A percentile compares a stretch with the other conserved stretches of the same genome.
Conservation (phyloP, 495 filamentous ascomycete species). For the Podospora bellae-mahoneyi region DNA sequence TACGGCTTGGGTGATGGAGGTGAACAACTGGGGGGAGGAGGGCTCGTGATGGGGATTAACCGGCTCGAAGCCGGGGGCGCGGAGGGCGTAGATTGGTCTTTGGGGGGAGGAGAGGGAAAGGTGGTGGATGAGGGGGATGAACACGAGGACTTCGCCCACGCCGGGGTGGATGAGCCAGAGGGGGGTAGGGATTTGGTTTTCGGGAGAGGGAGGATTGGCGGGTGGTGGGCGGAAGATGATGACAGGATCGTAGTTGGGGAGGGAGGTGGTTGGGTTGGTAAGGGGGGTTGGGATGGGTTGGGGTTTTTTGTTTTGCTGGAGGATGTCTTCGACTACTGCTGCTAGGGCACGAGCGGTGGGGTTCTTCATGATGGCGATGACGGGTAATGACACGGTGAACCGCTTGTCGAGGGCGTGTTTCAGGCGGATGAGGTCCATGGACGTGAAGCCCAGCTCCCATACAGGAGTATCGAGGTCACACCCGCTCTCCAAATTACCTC, state of each 20-base stretch:
- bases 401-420: conserved; percentile 24
- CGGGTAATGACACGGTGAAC: conserved; percentile 29
- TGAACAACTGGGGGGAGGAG: conserved; percentile 33
- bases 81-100: conserved; percentile 52
- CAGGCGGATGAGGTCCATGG: conserved; percentile 44
- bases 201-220: too few relatives aligned
- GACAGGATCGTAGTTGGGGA: too few relatives aligned
- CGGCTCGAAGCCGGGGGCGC: conserved; percentile 51
- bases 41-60: background rate
- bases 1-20: conserved; percentile 32
- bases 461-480: conserved; percentile 33
- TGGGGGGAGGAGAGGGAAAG: conserved; percentile 18
- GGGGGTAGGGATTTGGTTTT: conserved; percentile 14
- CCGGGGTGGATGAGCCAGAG: conserved; percentile 59
- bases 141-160: conserved; percentile 55
- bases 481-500: background rate
- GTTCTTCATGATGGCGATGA: conserved; percentile 45
- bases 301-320: too few relatives aligned
- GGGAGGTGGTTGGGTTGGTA: too few relatives aligned
- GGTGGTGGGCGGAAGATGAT: too few relatives aligned
- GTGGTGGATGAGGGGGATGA: conserved; percentile 47
- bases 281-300: too few relatives aligned
- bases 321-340: background rate
- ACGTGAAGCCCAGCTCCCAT: conserved; percentile 44
- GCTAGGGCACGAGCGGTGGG: conserved; percentile 28